These are phyloP conservation scores for Tricholoma terreum DNA, from an alignment of 768 basidiomycete species.

Conservation along the genomic window DNA sequence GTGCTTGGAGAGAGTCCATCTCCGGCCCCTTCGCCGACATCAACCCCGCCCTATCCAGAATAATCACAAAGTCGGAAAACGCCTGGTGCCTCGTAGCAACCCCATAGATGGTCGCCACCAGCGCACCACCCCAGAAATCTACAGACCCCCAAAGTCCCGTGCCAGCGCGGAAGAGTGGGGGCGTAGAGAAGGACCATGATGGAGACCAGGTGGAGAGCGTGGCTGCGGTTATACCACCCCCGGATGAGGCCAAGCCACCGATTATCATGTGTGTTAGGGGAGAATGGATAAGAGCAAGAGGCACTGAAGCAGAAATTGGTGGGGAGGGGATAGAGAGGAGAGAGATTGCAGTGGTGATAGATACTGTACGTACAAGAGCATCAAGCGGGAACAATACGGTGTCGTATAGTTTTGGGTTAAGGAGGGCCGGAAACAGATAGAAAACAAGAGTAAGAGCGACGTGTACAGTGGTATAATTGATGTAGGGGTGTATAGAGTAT, in stretches of 20 bases:
- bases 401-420: conserved; percentile 28
- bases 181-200: conserved; percentile 44
- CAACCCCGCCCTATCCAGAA: conserved; percentile 1
- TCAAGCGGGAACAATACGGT: conserved; percentile 49
- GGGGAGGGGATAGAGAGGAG: conserved; percentile 34
- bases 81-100: conserved; percentile 5
- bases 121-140: conserved; percentile 51
- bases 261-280: conserved; percentile 45
- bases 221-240: conserved; percentile 43
- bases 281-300: conserved; percentile 35
- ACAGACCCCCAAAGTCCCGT: conserved; percentile 39
- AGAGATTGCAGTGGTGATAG: conserved; percentile 35
- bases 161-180: conserved; percentile 40
- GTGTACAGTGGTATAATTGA: conserved; percentile 48
- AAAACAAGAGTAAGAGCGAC: conserved; percentile 42
- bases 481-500: conserved; percentile 42
- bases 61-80: conserved; percentile 12
- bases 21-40: neutral
- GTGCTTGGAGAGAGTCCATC: conserved; percentile 24
- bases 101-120: conserved; percentile 30
- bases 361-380: conserved; percentile 42
- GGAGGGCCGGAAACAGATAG: conserved; percentile 28
- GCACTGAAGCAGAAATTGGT: conserved; percentile 18
- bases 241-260: conserved; percentile 45
- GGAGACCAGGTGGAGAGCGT: conserved; percentile 43